Evolutionary conservation across 1,139 yeast species (phyloP), one percentile per base, ranked within the genome.

Genomic region (Lodderomyces margitis): DNA sequence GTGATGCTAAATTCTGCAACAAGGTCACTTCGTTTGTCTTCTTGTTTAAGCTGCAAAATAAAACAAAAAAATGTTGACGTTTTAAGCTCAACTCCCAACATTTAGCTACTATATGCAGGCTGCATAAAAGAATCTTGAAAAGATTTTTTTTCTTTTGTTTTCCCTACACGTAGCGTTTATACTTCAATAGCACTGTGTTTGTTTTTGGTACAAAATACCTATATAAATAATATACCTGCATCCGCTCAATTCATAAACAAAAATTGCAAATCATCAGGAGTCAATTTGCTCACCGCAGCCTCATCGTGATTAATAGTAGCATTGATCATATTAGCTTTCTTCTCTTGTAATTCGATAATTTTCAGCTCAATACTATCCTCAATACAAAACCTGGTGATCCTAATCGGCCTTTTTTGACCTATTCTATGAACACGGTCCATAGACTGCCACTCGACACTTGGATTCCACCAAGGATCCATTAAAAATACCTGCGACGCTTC

Each of bases 391-490:
- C 97, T 75, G 5, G 96, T 88, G 53, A 92, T 89, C 49, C 87
- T 77, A n/a, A 92, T 96, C 0, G 98, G 98, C 48, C 98, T 69
- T 55, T 80, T 87, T 60, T 92, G 99, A 4, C 98, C 98, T 49
- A 92, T 92, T 66, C 98, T 81, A 64, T 92, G 98, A 17, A 92
- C 97, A 64, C 99, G 81, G 62, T 94, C 99, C 68, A 95, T 96
- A 38, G 95, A 86, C 61, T 92, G 98, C 91, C 97, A 92, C 62
- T 92, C 98, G 4, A 89, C 95, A 54, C 95, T 85, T 1, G 98
- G 98, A 58, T 92, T 92, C 98, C 98, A 92, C 98, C 98, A 92
- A 21, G 98, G 98, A 56, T 92, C 98, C 72, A 92, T 74, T 39
- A 92, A 74, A 53, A 92, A 92, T 32, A 92, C 98, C 53, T 91